Conservation (phyloP, 139 green algal species). For the Chloropicon primus region DNA sequence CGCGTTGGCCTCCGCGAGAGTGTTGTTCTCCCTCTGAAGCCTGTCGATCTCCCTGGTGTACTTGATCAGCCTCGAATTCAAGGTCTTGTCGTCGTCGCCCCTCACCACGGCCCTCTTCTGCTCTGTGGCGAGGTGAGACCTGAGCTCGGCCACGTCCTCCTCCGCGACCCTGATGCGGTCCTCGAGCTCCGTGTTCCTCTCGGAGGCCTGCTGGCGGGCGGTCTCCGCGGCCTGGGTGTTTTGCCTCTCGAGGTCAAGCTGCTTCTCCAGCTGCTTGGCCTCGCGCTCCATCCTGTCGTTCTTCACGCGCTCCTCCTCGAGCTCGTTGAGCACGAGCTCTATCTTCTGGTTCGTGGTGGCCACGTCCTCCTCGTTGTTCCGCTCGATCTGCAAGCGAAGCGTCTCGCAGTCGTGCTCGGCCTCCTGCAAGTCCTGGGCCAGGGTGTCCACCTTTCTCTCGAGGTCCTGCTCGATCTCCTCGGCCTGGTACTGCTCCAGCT, state of each 20-base stretch:
- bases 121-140: background rate
- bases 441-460: background rate
- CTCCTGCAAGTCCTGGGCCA: background rate
- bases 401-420: background rate
- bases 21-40: background rate
- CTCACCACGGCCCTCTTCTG: background rate
- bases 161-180: background rate
- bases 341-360: background rate
- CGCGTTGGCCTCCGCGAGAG: background rate
- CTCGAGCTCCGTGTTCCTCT: background rate
- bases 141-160: background rate
- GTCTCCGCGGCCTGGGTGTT: background rate
- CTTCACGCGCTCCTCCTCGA: background rate
- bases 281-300: background rate
- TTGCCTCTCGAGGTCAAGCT: background rate
- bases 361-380: background rate
- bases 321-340: background rate
- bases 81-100: background rate
- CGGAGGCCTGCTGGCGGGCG: background rate
- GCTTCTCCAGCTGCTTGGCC: background rate
- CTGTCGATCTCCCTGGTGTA: background rate
- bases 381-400: background rate
- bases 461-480: background rate
- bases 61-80: background rate
- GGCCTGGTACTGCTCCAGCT: background rate